Base-by-base conservation (phyloP, 495 filamentous ascomycete species). In the Rusavskia elegans region DNA sequence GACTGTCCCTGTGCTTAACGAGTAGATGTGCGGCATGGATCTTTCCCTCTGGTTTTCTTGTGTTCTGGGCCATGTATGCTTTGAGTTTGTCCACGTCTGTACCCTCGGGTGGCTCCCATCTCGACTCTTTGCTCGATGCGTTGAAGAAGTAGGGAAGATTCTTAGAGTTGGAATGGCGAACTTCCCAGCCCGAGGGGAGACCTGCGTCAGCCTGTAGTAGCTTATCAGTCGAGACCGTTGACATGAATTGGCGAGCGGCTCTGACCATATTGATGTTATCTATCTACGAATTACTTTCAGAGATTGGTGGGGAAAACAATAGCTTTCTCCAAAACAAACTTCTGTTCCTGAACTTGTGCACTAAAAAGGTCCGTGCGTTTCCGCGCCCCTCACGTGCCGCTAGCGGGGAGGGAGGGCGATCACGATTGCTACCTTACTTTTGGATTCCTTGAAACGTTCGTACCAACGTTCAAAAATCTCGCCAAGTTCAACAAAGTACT, bases 141-240 rank as follows among this genome's bases (percentile, higher is more conserved):
- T 94, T 92, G 83, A 94, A 97, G 70, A 96, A 98, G 72, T 98
- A 98, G 36, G 92, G 92, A 16, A 97, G 84, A 67, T 92, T 93
- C 71, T 95, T 97, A 65, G 86, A 89, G 70, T 94, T 90, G 64
- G 85, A 93, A 69, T 90, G 86, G 59, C 89, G 86, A 61, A 97
- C 87, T 68, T 95, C 89, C 92, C 92, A 96, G 63, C 79, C 75
- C 5, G 77, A 62, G 42, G 92, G 92, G 50, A 98, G 80, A 62
- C 92, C 92, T 58, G 73, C 66, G 75, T 81, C 52, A 27, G 44
- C 11, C 44, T 46, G 17, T 23, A 42, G 20, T 21, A 35, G 13
- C 13, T 35, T 2, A 10, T 35, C 32, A 35, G 32, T 14, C 32
- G 32, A 35, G 13, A 35, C 32, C 32, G 8, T 35, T 10, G 13